Conservation (phyloP, 2,329 filamentous ascomycete species). For the Ceratocystis alfenasii region DNA sequence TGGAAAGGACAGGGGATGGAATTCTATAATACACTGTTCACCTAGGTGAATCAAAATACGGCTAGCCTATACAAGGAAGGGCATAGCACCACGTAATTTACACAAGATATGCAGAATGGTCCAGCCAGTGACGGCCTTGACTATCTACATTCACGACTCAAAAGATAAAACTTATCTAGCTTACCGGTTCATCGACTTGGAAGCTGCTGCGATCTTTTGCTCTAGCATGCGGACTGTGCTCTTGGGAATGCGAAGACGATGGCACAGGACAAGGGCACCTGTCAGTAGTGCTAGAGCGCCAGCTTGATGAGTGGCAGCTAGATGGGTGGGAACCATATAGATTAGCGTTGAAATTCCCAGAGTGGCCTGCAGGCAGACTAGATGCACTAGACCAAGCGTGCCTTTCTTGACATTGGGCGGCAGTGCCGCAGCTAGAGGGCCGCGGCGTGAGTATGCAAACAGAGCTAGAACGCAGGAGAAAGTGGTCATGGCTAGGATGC, state of each 20-base stretch:
- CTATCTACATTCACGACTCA: neutral
- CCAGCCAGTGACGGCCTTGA: neutral
- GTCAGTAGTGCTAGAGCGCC: slow-evolving; percentile 76
- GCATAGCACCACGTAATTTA: neutral
- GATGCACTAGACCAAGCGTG: slow-evolving; percentile 66
- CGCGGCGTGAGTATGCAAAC: slow-evolving; percentile 66
- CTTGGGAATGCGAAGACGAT: slow-evolving; percentile 61
- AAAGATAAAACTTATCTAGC: slow-evolving; percentile 1
- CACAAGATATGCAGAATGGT: neutral
- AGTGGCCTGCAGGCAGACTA: slow-evolving; percentile 68
- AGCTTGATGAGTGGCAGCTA: slow-evolving; percentile 88
- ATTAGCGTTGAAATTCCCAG: slow-evolving; percentile 85
- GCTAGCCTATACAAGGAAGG: too few relatives aligned
- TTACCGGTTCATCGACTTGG: slow-evolving; percentile 21
- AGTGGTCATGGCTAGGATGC: slow-evolving; percentile 79
- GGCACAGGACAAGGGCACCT: slow-evolving; percentile 67
- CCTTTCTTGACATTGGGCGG: slow-evolving; percentile 55
- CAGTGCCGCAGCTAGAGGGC: slow-evolving; percentile 45
- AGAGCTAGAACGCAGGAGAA: slow-evolving; percentile 70
- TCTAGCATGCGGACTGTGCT: slow-evolving; percentile 50
- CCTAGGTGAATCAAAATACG: neutral
- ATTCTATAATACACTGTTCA: slow-evolving; percentile 6
- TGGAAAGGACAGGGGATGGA: neutral
- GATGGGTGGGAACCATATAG: slow-evolving; percentile 79
- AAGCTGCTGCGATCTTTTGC: slow-evolving; percentile 31